phyloP scores from a whole-genome alignment of 2,329 filamentous ascomycete species.

The Pyrenophora graminea region DNA sequence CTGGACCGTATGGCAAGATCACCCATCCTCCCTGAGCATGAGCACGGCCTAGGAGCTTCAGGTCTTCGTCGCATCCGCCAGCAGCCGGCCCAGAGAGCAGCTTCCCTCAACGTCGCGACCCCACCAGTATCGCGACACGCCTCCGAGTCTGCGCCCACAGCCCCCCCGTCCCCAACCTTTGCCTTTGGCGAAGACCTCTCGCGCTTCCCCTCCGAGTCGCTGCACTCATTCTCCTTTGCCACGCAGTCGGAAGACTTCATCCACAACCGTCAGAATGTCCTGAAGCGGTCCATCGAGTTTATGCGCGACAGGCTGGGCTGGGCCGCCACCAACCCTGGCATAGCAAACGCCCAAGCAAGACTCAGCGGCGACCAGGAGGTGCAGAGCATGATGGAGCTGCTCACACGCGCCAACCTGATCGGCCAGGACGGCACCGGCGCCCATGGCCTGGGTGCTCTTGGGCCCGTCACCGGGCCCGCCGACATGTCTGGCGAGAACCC shows the following conservation, averaged over 20 bases:
- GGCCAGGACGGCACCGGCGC: slow-evolving; percentile 66
- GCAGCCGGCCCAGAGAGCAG: slow-evolving; percentile 70
- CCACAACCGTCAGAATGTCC: slow-evolving; percentile 86
- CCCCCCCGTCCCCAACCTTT: slow-evolving; percentile 68
- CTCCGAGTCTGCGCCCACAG: slow-evolving; percentile 61
- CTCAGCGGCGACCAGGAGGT: slow-evolving; percentile 81
- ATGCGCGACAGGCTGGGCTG: slow-evolving; percentile 91
- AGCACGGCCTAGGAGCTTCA: slow-evolving; percentile 82
- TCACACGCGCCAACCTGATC: slow-evolving; percentile 79
- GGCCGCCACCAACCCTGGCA: slow-evolving; percentile 73
- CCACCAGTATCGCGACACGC: slow-evolving; percentile 57
- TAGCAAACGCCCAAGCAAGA: slow-evolving; percentile 82
- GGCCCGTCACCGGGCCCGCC: slow-evolving; percentile 81
- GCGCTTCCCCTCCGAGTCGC: slow-evolving; percentile 90
- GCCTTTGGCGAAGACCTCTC: slow-evolving; percentile 84
- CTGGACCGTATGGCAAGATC: slow-evolving; percentile 75
- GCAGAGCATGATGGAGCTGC: slow-evolving; percentile 86
- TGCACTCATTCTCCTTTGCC: slow-evolving; percentile 98
- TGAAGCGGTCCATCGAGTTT: slow-evolving; percentile 94
- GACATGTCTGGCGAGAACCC: slow-evolving; percentile 74
- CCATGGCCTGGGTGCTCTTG: slow-evolving; percentile 54
- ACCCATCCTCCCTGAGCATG: slow-evolving; percentile 80
- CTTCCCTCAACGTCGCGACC: slow-evolving; percentile 69
- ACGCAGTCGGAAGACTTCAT: slow-evolving; percentile 92
- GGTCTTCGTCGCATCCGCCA: slow-evolving; percentile 94